A percentile compares a stretch with the other conserved stretches of the same genome.
Conservation (phyloP, 805 yeast genomes). For the Jamesozyma lodderae region DNA sequence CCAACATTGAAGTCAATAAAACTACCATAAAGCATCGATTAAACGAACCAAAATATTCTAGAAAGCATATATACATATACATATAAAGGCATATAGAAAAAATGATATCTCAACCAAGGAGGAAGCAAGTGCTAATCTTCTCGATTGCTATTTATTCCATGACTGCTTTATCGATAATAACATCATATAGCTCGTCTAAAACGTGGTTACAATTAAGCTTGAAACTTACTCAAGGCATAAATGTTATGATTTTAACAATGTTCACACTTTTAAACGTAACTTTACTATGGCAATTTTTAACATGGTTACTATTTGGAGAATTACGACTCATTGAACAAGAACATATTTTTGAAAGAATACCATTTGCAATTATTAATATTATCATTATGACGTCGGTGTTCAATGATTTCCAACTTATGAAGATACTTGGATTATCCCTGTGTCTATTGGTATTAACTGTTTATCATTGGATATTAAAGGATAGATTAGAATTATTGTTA, state of each 20-base stretch:
- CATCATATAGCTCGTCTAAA: constrained; percentile 6
- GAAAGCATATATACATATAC: no score
- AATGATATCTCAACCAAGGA: not conserved
- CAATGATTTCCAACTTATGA: constrained; percentile 38
- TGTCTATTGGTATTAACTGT: constrained; percentile 48
- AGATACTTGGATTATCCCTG: constrained; percentile 34
- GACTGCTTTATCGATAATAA: constrained; percentile 1
- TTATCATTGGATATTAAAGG: constrained; percentile 63
- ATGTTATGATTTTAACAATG: constrained; percentile 35
- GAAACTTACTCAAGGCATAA: constrained; percentile 42
- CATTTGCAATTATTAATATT: constrained; percentile 55
- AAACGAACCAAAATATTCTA: no score
- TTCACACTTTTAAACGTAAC: constrained; percentile 35
- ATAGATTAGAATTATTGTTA: constrained; percentile 39
- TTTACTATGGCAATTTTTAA: constrained; percentile 40
- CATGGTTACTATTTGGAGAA: constrained; percentile 58
- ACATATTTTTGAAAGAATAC: constrained; percentile 57
- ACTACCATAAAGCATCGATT: no score
- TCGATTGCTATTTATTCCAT: constrained; percentile 1
- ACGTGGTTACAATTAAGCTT: constrained; percentile 38
- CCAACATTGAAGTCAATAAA: no score
- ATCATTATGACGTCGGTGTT: constrained; percentile 49
- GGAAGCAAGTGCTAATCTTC: constrained; percentile 3
- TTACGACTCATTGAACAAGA: constrained; percentile 68
- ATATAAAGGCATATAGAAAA: not conserved